Conservation (phyloP, 1,139 yeast species). For the Sugiyamaella xylanicola region DNA sequence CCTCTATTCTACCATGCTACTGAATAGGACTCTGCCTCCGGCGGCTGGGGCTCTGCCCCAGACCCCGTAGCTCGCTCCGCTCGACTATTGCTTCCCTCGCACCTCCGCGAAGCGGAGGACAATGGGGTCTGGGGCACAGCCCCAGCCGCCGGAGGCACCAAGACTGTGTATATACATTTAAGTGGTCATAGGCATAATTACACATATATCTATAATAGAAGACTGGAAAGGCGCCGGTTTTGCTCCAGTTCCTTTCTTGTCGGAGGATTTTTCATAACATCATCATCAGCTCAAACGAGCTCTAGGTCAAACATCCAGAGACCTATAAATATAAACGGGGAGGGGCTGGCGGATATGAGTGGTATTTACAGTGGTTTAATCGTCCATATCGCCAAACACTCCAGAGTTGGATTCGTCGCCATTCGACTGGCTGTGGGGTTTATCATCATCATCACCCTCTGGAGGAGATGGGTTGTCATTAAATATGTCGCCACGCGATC, state of each 20-base stretch:
- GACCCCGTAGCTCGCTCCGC: conserved; percentile 3
- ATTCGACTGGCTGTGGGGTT: conserved; percentile 22
- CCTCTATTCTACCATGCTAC: too few species aligned
- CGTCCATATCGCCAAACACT: conserved; percentile 39
- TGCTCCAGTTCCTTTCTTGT: not conserved
- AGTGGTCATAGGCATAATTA: conserved; percentile 8
- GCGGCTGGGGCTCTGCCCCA: conserved; percentile 10
- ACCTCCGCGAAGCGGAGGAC: not conserved
- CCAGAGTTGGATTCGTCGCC: conserved; percentile 22
- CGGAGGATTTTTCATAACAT: conserved; percentile 9
- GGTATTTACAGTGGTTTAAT: conserved; percentile 16
- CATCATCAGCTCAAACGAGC: conserved; percentile 13
- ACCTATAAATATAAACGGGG: not conserved
- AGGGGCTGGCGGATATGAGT: not conserved
- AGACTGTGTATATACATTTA: not conserved
- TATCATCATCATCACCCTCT: conserved; percentile 29
- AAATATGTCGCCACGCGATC: conserved; percentile 22
- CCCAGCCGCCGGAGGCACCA: not conserved
- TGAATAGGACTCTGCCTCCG: conserved; percentile 2
- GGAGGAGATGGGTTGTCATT: conserved; percentile 20
- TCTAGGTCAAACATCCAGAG: conserved; percentile 2
- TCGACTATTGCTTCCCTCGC: too few species aligned
- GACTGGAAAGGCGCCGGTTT: not conserved
- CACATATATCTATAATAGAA: conserved; percentile 15
- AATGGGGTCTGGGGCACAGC: not conserved